Evolutionary conservation across 2,329 filamentous ascomycete species (phyloP).

Genomic region (Byssoonygena ceratinophila): DNA sequence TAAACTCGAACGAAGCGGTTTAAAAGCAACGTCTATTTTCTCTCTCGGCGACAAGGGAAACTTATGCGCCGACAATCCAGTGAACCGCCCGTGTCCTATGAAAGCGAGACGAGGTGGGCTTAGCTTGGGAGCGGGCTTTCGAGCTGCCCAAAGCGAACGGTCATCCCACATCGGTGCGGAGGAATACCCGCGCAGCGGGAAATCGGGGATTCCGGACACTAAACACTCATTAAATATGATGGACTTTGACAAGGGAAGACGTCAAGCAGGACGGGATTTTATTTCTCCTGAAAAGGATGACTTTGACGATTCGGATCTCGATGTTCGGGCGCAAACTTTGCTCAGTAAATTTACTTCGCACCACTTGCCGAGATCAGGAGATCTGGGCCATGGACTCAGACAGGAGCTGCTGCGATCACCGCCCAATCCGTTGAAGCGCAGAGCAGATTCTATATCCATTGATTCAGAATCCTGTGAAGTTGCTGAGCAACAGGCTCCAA

Average conservation of each 20-base stretch:
- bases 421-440: constrained; percentile 1
- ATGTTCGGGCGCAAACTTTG: background rate
- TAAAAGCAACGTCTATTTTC: background rate
- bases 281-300: constrained; percentile 7
- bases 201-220: background rate
- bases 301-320: constrained; percentile 4
- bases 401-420: background rate
- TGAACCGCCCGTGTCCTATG: background rate
- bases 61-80: background rate
- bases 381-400: background rate
- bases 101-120: constrained; percentile 12
- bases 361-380: background rate
- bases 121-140: constrained; percentile 7
- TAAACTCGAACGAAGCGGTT: background rate
- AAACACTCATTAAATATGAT: background rate
- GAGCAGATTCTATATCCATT: constrained; percentile 5
- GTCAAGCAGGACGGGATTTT: background rate
- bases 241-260: background rate
- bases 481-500: background rate
- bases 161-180: background rate
- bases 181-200: background rate
- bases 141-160: constrained; percentile 4
- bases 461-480: background rate
- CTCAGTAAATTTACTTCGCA: constrained; percentile 6
- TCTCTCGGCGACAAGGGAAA: background rate